Percentiles rank a stretch among this genome's conserved stretches.
These are phyloP conservation scores for Tricholoma matsutake DNA, from an alignment of 768 basidiomycete species.

Conservation along the genomic window DNA sequence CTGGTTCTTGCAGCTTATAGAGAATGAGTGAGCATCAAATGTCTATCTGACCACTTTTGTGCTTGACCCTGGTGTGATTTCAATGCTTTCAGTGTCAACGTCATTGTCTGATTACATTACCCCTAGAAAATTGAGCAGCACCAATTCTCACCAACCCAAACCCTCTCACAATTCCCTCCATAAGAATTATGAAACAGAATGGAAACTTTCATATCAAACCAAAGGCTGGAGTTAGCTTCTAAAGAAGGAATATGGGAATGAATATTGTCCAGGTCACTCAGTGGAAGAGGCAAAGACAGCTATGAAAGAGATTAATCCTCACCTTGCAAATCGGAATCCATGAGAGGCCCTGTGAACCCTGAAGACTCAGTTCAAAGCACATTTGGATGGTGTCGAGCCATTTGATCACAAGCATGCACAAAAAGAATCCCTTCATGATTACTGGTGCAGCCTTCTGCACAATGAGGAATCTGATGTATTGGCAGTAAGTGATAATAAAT, in stretches of 20 bases:
- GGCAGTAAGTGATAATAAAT: neutral
- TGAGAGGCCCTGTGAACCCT: neutral
- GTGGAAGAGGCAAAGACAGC: neutral
- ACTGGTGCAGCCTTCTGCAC: neutral
- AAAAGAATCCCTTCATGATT: neutral
- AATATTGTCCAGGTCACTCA: slow-evolving; percentile 1
- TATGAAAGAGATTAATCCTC: slow-evolving; percentile 7
- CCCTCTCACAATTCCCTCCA: neutral
- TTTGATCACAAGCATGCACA: neutral
- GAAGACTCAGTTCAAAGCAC: neutral
- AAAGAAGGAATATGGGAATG: slow-evolving; percentile 2
- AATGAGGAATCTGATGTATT: neutral
- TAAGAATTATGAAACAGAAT: neutral
- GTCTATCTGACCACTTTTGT: slow-evolving; percentile 7
- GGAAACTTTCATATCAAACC: neutral
- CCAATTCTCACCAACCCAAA: slow-evolving; percentile 4
- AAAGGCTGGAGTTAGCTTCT: slow-evolving; percentile 1
- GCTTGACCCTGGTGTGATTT: slow-evolving; percentile 3
- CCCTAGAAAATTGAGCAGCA: neutral
- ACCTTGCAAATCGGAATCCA: slow-evolving; percentile 2
- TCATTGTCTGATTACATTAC: neutral
- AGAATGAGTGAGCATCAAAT: slow-evolving; percentile 3
- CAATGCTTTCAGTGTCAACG: neutral
- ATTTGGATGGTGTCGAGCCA: neutral
- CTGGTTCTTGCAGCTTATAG: slow-evolving; percentile 3